phyloP scores from a whole-genome alignment of 2,329 filamentous ascomycete genomes.

The Monilinia laxa region DNA sequence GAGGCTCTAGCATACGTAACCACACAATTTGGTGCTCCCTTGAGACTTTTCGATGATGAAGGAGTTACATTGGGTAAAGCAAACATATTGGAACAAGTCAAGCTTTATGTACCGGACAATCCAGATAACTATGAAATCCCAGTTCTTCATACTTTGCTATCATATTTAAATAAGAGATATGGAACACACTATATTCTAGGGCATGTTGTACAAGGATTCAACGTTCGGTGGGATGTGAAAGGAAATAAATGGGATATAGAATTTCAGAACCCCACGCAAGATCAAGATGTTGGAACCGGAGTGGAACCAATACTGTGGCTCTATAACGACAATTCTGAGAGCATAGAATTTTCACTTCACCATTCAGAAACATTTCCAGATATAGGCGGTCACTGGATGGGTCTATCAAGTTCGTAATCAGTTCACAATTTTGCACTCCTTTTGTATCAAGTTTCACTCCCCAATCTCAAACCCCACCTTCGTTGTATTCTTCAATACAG shows the following conservation, averaged over 20 bases:
- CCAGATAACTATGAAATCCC: neutral
- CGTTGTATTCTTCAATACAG: too few species aligned
- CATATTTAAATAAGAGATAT: neutral
- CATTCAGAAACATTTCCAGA: fast-evolving
- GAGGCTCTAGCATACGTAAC: neutral
- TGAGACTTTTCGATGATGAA: neutral
- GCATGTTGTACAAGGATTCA: neutral
- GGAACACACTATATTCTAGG: neutral
- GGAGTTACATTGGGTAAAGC: fast-evolving
- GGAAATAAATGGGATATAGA: neutral
- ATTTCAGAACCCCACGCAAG: neutral
- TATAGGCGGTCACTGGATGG: neutral
- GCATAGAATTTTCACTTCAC: neutral
- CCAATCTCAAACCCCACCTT: neutral
- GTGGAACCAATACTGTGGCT: neutral
- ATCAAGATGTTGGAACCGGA: neutral
- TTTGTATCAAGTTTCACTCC: too few species aligned
- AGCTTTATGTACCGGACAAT: neutral
- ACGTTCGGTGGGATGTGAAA: neutral
- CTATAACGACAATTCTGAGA: neutral
- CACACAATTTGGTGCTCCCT: too few species aligned
- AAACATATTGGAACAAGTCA: neutral
- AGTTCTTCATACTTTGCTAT: neutral
- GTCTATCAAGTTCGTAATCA: slow-evolving; percentile 1
- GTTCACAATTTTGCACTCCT: neutral